phyloP scores from a whole-genome alignment of 208 protist species.

The Acanthamoeba royreba region DNA sequence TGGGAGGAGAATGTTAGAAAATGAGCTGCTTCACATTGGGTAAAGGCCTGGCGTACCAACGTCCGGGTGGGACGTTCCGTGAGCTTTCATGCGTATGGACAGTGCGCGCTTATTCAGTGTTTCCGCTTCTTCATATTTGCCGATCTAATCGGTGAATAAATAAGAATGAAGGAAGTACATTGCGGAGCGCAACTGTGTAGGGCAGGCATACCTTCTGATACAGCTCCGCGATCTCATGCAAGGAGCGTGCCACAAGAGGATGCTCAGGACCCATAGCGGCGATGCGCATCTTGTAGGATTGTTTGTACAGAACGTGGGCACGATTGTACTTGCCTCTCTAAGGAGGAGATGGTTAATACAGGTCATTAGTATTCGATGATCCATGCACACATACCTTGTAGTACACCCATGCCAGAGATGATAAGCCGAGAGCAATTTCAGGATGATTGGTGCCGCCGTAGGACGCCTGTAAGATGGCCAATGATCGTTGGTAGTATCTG shows the following conservation, averaged over 20 bases:
- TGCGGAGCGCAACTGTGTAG: too few species aligned
- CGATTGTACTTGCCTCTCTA: conserved; percentile 44
- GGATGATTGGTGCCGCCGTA: conserved; percentile 46
- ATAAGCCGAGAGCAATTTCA: neutral
- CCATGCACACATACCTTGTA: too few species aligned
- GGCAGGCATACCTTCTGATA: conserved; percentile 47
- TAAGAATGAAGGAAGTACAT: too few species aligned
- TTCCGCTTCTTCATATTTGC: conserved; percentile 37
- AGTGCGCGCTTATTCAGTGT: conserved; percentile 45
- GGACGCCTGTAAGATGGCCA: conserved; percentile 22
- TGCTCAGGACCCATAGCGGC: conserved; percentile 42
- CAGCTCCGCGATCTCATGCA: conserved; percentile 46
- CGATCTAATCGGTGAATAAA: conserved; percentile 27
- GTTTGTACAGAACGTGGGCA: conserved; percentile 40
- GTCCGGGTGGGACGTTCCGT: conserved; percentile 46
- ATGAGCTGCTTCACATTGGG: too few species aligned
- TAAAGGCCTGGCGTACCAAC: neutral
- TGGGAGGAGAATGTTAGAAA: neutral
- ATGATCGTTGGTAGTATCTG: conserved; percentile 5
- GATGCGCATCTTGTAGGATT: conserved; percentile 46
- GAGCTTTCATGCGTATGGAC: conserved; percentile 41
- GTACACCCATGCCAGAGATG: conserved; percentile 36
- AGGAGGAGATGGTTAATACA: neutral
- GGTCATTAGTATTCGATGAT: too few species aligned
- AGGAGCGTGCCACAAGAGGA: conserved; percentile 43